Base-by-base conservation (phyloP, 148 eudicot genomes). In the Heliamphora exappendiculata region DNA sequence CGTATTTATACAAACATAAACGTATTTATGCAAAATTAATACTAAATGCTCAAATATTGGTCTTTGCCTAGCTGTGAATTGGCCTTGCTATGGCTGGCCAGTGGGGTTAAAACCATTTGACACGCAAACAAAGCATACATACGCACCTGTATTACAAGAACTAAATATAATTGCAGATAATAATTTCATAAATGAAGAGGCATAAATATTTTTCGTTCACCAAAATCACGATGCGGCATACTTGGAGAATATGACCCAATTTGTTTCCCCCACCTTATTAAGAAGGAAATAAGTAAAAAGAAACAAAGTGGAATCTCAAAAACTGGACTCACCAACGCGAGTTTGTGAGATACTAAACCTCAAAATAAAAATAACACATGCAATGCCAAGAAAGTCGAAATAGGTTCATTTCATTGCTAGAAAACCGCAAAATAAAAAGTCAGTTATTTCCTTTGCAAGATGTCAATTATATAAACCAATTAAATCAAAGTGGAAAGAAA, bases 1-100 rank as follows among this genome's bases (percentile, higher is more conserved):
- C 20, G 13, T 49, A 3, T 29, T 22, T 9, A 31, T 0, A 14
- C 29, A 70, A 29, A 70, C 24, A 29, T 14, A 17, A 69, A 67
- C 45, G 39, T 50, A 70, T 3, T 1, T 0, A 17, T 2, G 34
- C 14, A 28, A 49, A 29, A 29, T 19, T 49, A 29, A 20, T 10
- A 29, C 22, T 17, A 70, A 31, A 70, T 51, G 59, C 62, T 50
- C 75, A 71, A 12, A 31, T 47, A 70, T 41, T 70, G 49, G 37
- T 50, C 41, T 7, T 11, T 3, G 37, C 54, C 70, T 44, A 49
- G 39, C 2, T 47, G 57, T 12, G 7, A 29, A 29, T 47, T 70
- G 24, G 22, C 39, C 4, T 17, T 70, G 28, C 22, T 4, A 28
- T 9, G 2, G 20, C 1, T 3, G 7, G 8, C 16, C 2, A 0